These are phyloP conservation scores for Chlorella sp. DNA, from an alignment of 139 green algal genomes.

Conservation along the genomic window DNA sequence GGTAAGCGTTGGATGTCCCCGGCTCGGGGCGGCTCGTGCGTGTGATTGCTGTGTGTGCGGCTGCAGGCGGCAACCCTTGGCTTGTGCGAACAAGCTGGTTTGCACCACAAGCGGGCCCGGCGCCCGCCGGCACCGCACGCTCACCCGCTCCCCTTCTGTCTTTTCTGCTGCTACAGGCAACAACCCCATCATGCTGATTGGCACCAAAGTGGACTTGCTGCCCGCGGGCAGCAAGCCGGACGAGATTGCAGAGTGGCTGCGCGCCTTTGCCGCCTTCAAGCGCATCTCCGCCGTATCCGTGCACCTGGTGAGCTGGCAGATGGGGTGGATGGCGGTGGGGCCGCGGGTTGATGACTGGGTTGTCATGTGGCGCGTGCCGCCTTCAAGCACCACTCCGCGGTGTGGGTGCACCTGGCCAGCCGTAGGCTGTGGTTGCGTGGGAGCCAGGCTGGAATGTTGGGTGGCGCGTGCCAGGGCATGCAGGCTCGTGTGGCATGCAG, in stretches of 20 bases:
- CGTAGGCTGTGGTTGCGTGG: no score
- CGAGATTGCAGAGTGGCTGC: slow-evolving; percentile 83
- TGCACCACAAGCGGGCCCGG: not conserved
- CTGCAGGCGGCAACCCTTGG: no score
- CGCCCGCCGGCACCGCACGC: no score
- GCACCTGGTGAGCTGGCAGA: slow-evolving; percentile 73
- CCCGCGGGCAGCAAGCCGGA: slow-evolving; percentile 62
- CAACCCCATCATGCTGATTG: slow-evolving; percentile 95
- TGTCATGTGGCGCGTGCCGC: not conserved
- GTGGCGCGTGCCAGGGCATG: no score
- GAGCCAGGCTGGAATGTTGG: no score
- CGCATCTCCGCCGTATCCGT: slow-evolving; percentile 70
- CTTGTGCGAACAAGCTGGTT: no score
- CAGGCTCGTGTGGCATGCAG: no score
- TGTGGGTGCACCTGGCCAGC: no score
- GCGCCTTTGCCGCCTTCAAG: slow-evolving; percentile 62
- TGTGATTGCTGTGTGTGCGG: not conserved
- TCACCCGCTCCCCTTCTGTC: no score
- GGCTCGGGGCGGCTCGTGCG: not conserved
- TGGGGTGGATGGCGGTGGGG: no score
- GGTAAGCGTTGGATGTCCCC: not conserved
- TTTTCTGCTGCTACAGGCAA: no score
- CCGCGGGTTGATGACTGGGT: no score
- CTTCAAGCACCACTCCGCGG: not conserved
- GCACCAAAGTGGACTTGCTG: slow-evolving; percentile 95